phyloP scores from a whole-genome alignment of 805 yeast genomes.

The Kazachstania bromeliacearum region DNA sequence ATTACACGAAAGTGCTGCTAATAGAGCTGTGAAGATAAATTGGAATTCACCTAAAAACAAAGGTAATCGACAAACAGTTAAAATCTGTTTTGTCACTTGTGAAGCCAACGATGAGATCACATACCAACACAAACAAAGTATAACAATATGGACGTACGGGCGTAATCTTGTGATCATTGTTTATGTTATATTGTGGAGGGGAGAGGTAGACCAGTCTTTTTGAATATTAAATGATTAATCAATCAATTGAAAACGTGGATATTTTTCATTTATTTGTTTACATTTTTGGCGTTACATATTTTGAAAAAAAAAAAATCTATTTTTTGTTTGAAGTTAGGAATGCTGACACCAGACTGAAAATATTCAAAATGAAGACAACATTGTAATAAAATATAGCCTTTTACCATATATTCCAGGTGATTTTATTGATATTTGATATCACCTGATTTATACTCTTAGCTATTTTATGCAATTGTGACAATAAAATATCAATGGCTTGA shows the following conservation, averaged over 20 bases:
- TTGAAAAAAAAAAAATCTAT: neutral
- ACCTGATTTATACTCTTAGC: no score
- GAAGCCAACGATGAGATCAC: conserved; percentile 53
- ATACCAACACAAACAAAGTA: conserved; percentile 52
- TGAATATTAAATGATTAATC: neutral
- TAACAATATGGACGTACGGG: conserved; percentile 25
- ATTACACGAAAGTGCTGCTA: conserved; percentile 34
- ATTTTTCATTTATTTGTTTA: neutral
- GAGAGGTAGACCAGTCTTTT: neutral
- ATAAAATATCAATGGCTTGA: no score
- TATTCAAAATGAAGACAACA: no score
- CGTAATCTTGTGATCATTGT: conserved; percentile 6
- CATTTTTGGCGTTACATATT: no score
- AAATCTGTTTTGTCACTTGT: conserved; percentile 49
- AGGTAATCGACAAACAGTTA: conserved; percentile 50
- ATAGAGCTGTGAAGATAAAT: conserved; percentile 41
- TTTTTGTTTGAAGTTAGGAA: no score
- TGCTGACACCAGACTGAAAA: no score
- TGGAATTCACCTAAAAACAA: conserved; percentile 58
- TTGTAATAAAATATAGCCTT: no score
- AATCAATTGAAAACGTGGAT: neutral
- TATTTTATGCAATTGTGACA: no score
- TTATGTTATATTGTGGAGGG: neutral
- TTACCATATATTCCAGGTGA: no score
- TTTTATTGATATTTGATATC: no score